phyloP scores from a whole-genome alignment of 2,329 filamentous ascomycete species.

The Apiospora rasikravindrae region DNA sequence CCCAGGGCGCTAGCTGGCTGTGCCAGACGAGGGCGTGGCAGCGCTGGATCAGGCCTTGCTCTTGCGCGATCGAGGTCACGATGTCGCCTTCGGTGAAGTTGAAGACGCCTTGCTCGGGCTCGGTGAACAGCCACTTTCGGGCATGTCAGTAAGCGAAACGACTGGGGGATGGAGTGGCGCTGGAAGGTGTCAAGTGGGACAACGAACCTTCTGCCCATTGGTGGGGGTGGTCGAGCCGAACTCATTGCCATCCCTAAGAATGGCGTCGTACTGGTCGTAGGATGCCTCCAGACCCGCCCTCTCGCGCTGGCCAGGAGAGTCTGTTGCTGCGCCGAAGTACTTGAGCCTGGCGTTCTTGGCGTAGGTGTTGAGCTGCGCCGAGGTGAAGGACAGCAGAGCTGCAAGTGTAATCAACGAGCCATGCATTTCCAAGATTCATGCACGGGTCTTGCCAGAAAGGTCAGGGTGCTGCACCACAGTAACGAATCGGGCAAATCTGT shows the following conservation, averaged over 20 bases:
- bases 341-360: conserved; percentile 58
- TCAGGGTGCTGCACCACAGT: no score
- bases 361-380: conserved; percentile 50
- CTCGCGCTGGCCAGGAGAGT: conserved; percentile 48
- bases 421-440: conserved; percentile 29
- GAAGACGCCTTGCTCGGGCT: conserved; percentile 63
- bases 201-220: conserved; percentile 57
- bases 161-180: no score
- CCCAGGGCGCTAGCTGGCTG: conserved; percentile 57
- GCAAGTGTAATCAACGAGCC: conserved; percentile 32
- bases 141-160: conserved; percentile 17
- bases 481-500: neutral
- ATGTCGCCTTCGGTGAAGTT: conserved; percentile 64
- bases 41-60: conserved; percentile 53
- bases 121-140: conserved; percentile 59
- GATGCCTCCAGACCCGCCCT: conserved; percentile 52
- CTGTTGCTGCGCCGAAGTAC: conserved; percentile 69
- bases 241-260: conserved; percentile 57
- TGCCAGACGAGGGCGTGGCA: conserved; percentile 61
- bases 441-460: no score
- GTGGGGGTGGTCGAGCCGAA: conserved; percentile 68
- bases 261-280: conserved; percentile 58
- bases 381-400: conserved; percentile 35
- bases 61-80: conserved; percentile 48
- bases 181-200: no score